Base-by-base conservation (phyloP, 1,284 basidiomycete species). In the Hymenochaete sp. region DNA sequence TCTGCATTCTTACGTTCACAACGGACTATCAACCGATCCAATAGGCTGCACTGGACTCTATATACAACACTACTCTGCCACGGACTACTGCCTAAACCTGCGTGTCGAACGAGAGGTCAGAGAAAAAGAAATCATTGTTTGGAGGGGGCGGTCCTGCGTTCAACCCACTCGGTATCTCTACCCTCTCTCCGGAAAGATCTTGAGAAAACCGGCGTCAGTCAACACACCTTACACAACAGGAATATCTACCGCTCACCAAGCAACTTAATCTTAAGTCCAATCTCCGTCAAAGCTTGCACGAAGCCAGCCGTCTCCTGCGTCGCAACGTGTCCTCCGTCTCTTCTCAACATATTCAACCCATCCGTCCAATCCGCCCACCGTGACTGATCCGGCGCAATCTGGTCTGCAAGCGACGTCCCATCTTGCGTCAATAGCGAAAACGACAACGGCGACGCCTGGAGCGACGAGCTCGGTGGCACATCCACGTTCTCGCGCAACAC, bases 311-410 rank as follows among this genome's bases (percentile, higher is more conserved):
- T 90, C 63, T 93, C 89, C 54, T 82, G 76, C 11, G 87, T 91
- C 11, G 79, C 68, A 54, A 91, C 86, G 56, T 90, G 83, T 13
- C 82, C 84, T 10, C 82, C 78, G 56, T 88, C 84, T 43, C 79
- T 70, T 37, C 84, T 69, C 38, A 95, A 68, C 75, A 95, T 89
- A 56, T 91, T 89, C 59, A 98, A 64, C 2, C 93, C 93, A 61
- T 98, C 93, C 1, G 89, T 89, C 93, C 93, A 98, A 65, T 98
- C 93, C 18, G 90, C 87, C 75, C 89, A 92, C 37, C 88, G 73
- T 14, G 84, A 81, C 43, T 79, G 73, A 61, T 93, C 88, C 7
- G 87, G 77, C 1, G 92, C 90, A 55, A 93, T 84, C 52, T 89
- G 76, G 60, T 96, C 90, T 4, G 90, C 85, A 45, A 95, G 62